A percentile compares a stretch with the other conserved stretches of the same genome.
phyloP scores from a whole-genome alignment of 805 yeast genomes.

The Grigorovia yakushimaensis region DNA sequence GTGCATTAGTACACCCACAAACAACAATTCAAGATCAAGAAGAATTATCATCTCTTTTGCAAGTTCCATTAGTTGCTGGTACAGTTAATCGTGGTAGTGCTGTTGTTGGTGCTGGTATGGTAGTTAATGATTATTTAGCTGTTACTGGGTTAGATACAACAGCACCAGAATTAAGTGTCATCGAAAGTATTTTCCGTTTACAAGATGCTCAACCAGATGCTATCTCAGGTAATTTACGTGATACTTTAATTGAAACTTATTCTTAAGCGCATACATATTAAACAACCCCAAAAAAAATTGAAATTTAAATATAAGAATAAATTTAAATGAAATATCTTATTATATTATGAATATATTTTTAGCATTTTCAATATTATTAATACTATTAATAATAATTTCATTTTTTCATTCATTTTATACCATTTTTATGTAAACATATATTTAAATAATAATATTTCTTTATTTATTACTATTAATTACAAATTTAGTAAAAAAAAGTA shows the following conservation, averaged over 20 bases:
- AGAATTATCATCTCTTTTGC: constrained; percentile 88
- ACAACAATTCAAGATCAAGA: constrained; percentile 97
- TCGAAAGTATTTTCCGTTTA: constrained; percentile 90
- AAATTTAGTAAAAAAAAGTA: too few relatives aligned
- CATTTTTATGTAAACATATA: too few relatives aligned
- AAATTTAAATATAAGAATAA: too few relatives aligned
- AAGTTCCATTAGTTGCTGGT: constrained; percentile 97
- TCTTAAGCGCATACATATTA: constrained; percentile 36
- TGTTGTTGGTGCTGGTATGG: constrained; percentile 98
- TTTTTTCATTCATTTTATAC: too few relatives aligned
- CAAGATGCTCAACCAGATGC: constrained; percentile 88
- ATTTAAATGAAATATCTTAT: too few relatives aligned
- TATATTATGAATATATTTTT: too few relatives aligned
- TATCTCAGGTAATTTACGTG: constrained; percentile 77
- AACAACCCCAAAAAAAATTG: too few relatives aligned
- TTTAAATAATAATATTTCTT: too few relatives aligned
- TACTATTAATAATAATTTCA: too few relatives aligned
- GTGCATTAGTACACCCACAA: constrained; percentile 97
- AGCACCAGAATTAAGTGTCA: constrained; percentile 94
- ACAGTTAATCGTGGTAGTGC: constrained; percentile 96
- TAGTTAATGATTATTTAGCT: constrained; percentile 96
- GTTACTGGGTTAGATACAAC: constrained; percentile 96
- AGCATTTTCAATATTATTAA: too few relatives aligned
- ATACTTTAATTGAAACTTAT: constrained; percentile 86
- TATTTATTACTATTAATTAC: too few relatives aligned